Base-by-base conservation (phyloP, 2,329 filamentous ascomycete genomes). In the Cercospora nicotianae region DNA sequence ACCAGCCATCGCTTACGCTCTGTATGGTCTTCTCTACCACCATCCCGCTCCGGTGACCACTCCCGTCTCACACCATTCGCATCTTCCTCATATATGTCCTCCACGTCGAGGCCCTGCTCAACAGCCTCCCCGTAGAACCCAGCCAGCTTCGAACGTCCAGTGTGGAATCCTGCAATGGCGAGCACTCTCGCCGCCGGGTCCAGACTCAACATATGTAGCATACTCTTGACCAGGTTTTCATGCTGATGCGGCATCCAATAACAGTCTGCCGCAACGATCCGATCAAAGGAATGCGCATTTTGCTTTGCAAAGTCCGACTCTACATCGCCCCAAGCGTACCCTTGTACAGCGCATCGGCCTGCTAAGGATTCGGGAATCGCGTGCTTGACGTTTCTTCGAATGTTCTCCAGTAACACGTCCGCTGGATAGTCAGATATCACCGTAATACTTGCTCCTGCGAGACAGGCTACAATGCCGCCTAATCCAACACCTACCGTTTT, bases 171-270 rank as follows among this genome's bases (percentile, higher is more conserved):
- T 0, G 87, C 89, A 6, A 92, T 83, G n/a, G 89, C 86, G 80
- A 89, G 87, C 61, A 88, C 85, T 36, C 86, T 81, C 2, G 87
- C 85, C 16, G 73, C 77, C 1, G 79, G 72, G 3, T 75, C 78
- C 75, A 92, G 91, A 78, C 87, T 87, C 5, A 83, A 78, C 75
- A 92, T 87, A 78, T 88, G 87, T 3, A 83, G 62, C 75, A 92
- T 87, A 26, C 89, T 91, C 51, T 76, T 78, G 58, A 84, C 84
- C 28, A 93, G 83, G 77, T 89, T 90, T n/a, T 79, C 83, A 78
- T 93, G 91, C 81, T 92, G 86, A 81, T 85, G 85, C 1, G 87
- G 86, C 88, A 92, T 91, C 90, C 90, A 93, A 66, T 91, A 83
- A 74, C 90, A 92, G 79, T 93, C 90, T 69, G 89, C 88, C 0